Evolutionary conservation across 2,329 filamentous ascomycete genomes (phyloP).

Genomic region (Thielaviopsis musarum): DNA sequence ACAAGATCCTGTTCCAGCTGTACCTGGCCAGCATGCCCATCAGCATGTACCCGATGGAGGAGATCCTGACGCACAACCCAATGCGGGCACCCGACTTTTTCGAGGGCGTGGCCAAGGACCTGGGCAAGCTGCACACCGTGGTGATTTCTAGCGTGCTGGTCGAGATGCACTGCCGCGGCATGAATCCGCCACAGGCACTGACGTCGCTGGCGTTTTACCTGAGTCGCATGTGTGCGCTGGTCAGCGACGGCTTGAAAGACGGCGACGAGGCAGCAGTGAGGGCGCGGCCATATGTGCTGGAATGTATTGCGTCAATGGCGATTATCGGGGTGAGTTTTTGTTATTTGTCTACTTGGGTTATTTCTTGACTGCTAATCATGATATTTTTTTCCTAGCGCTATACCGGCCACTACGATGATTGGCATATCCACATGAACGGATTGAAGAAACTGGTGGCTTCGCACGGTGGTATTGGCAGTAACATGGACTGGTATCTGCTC

Average conservation of each 20-base stretch:
- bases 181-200: constrained; percentile 7
- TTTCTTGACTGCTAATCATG: neutral
- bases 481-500: constrained; percentile 11
- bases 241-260: constrained; percentile 10
- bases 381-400: constrained; percentile 3
- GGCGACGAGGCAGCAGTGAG: constrained; percentile 8
- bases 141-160: constrained; percentile 11
- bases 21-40: constrained; percentile 10
- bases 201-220: constrained; percentile 10
- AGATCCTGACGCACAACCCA: constrained; percentile 8
- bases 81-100: constrained; percentile 11
- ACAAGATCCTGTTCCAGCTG: constrained; percentile 8
- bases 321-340: constrained; percentile 9
- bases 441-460: constrained; percentile 9
- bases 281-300: constrained; percentile 9
- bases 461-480: constrained; percentile 4
- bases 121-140: constrained; percentile 10
- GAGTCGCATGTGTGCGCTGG: constrained; percentile 11
- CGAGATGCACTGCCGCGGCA: constrained; percentile 10
- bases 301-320: constrained; percentile 11
- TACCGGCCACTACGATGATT: constrained; percentile 10
- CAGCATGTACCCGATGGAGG: constrained; percentile 11
- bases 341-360: neutral
- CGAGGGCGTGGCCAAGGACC: constrained; percentile 8
- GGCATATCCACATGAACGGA: constrained; percentile 11